Base-by-base conservation (phyloP, 768 basidiomycete species). In the Exsudoporus frostii region DNA sequence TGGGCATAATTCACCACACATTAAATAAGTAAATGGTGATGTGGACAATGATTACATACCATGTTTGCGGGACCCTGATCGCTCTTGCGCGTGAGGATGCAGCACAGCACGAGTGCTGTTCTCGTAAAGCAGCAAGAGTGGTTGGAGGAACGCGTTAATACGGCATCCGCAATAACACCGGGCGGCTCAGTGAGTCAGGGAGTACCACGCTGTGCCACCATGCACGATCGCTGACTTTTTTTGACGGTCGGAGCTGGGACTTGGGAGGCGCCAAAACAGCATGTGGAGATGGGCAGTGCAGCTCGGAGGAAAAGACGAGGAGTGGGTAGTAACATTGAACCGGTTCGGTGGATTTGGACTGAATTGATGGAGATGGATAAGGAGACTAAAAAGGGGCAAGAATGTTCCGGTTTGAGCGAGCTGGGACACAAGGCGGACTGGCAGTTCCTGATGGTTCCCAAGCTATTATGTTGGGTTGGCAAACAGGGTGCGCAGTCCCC, bases 371-470 rank as follows among this genome's bases (percentile, higher is more conserved):
- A 41, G 53, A 64, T 58, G 67, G 57, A 67, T 54, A 59, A 64
- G 48, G 38, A 45, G 25, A 30, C 52, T 25, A 48, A 59, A 64
- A 48, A 29, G 25, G 53, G 54, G 45, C 50, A 53, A 13, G 41
- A 52, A 56, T 38, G 50, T 59, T 50, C 55, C 55, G 10, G 19
- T 57, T 63, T 56, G 56, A 53, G 62, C 38, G 34, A 55, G 53
- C 30, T 66, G 60, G 59, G 66, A 56, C 58, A 67, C 54, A 66
- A 62, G 48, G 61, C 65, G 62, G 65, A 25, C 51, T 41, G 49
- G 41, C 38, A 50, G 58, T 65, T 67, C 59, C 61, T 60, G 65
- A 67, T 65, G 56, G 56, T 68, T 68, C 61, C 66, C 65, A 68
- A 65, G 64, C 54, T 40, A 47, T 37, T 42, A 22, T 27, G 32